Evolutionary conservation across 2,329 filamentous ascomycete genomes (phyloP), one percentile per base, ranked within the genome.

Genomic region (Gremmenia infestans): DNA sequence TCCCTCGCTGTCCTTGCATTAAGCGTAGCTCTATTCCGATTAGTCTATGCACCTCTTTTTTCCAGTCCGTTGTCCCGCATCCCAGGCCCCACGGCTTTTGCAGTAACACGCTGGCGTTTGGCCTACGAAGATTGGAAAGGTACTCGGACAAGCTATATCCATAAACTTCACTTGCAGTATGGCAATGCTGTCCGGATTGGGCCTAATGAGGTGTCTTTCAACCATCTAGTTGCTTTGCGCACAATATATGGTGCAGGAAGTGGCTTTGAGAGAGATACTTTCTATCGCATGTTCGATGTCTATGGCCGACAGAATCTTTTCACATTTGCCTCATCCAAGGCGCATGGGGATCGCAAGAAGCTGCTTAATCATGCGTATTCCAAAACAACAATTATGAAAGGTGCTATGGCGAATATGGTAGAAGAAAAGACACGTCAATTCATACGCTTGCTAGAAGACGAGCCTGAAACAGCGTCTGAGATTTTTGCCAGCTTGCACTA

Each of bases 271-370:
- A 11, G 58, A 2, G 58, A 58, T 0, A 36, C 45, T 5, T 82
- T 81, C 61, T 82, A 82, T 54, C 72, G 74, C 46, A 81, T 82
- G 76, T 82, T 82, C 56, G 78, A 81, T 59, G 76, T 74, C 0
- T 81, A 80, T 50, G 78, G 77, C 0, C 70, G 71, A 9, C 74
- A 74, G 63, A 81, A 81, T 52, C 61, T 82, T 2, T 82, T 82
- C 63, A 79, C 77, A 0, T 81, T 82, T 57, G 67, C 69, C 6
- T 68, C 71, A 0, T 68, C 70, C 0, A 72, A 71, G 32, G 69
- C 72, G 2, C 79, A 82, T 63, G 72, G 71, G 0, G 72, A 77
- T 1, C 67, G 80, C 17, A 82, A 82, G 69, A 81, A 80, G 60
- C 56, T 81, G 0, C 55, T 81, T 25, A 73, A 75, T 4, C 76